phyloP scores from a whole-genome alignment of 2,329 filamentous ascomycete genomes.

The Emergomyces africanus region DNA sequence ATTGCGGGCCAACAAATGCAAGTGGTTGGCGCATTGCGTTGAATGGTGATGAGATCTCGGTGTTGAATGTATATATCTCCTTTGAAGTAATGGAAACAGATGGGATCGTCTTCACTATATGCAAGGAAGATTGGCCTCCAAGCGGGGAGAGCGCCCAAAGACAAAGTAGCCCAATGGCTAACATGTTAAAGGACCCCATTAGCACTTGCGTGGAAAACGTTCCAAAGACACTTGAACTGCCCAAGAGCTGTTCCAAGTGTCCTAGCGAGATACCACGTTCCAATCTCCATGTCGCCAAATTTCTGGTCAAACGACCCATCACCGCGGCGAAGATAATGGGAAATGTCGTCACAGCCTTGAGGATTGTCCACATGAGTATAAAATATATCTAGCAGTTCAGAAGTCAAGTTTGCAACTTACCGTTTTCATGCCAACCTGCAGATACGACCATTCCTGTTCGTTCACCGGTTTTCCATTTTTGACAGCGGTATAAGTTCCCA shows the following conservation, averaged over 20 bases:
- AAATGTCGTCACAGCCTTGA: constrained; percentile 5
- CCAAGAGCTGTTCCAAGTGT: constrained; percentile 6
- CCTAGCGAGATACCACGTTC: constrained; percentile 6
- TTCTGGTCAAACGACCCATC: constrained; percentile 5
- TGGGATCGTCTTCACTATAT: constrained; percentile 1
- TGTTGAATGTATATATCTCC: constrained; percentile 2
- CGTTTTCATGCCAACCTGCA: constrained; percentile 6
- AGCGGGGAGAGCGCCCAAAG: constrained; percentile 4
- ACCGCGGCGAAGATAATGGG: constrained; percentile 7
- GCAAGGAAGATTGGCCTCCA: constrained; percentile 1
- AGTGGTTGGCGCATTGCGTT: not conserved
- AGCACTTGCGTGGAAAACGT: constrained; percentile 7
- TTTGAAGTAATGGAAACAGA: not conserved
- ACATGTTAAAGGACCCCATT: constrained; percentile 5
- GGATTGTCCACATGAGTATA: not conserved
- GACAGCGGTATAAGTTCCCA: not conserved
- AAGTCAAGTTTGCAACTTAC: not conserved
- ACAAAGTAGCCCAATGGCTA: constrained; percentile 4
- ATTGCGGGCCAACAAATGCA: not conserved
- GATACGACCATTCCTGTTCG: not conserved
- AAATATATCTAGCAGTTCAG: not conserved
- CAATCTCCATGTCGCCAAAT: constrained; percentile 2
- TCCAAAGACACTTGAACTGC: constrained; percentile 7
- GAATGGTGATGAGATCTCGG: constrained; percentile 4
- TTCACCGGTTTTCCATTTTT: not conserved